Percentiles rank a stretch among this genome's conserved stretches.
These are phyloP conservation scores for Brassica carinata DNA, from an alignment of 345 rosid genomes.

Conservation along the genomic window DNA sequence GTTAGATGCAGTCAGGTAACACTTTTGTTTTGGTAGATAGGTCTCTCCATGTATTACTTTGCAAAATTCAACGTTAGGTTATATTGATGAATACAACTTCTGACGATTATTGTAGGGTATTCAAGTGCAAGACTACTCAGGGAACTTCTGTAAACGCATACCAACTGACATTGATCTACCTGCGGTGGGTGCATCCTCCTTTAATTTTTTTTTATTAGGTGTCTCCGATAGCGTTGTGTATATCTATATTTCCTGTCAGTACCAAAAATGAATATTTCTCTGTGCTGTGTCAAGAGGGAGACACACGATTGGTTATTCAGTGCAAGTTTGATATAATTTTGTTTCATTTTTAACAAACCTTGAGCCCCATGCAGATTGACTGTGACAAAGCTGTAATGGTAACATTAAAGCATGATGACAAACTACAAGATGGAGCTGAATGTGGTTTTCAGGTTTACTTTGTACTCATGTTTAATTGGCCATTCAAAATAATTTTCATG, in stretches of 20 bases:
- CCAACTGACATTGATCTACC: slow-evolving; percentile 96
- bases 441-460: slow-evolving; percentile 84
- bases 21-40: slow-evolving; percentile 19
- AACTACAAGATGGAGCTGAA: slow-evolving; percentile 92
- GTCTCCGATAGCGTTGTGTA: background rate
- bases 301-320: background rate
- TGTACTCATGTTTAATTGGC: slow-evolving; percentile 13
- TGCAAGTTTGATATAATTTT: slow-evolving; percentile 10
- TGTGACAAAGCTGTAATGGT: slow-evolving; percentile 95
- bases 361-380: slow-evolving; percentile 69
- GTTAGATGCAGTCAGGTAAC: slow-evolving; percentile 94
- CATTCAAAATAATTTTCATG: background rate
- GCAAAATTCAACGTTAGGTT: slow-evolving; percentile 14
- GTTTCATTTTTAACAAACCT: slow-evolving; percentile 23
- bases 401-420: slow-evolving; percentile 91
- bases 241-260: slow-evolving; percentile 1
- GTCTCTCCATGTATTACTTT: slow-evolving; percentile 18
- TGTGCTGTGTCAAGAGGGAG: background rate
- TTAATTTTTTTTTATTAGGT: background rate
- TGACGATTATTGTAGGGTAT: slow-evolving; percentile 62
- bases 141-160: slow-evolving; percentile 95
- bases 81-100: slow-evolving; percentile 19
- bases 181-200: slow-evolving; percentile 63
- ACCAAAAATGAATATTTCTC: background rate
- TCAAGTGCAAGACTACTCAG: slow-evolving; percentile 93